phyloP scores from a whole-genome alignment of 179 eudicot genomes.

The Beta macrorhiza region DNA sequence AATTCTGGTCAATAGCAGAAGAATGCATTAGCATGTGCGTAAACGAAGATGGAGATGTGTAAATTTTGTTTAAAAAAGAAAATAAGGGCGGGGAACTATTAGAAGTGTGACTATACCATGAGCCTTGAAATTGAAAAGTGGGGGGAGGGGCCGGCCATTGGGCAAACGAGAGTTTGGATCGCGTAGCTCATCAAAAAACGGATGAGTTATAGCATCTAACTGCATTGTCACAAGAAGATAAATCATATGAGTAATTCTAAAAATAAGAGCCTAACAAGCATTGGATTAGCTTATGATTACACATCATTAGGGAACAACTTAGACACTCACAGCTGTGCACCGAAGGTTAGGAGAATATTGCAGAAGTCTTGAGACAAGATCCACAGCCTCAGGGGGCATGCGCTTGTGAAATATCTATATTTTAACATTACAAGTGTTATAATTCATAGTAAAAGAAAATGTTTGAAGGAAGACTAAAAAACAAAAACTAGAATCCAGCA shows the following conservation, averaged over 20 bases:
- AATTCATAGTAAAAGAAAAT: neutral
- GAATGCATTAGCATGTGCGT: neutral
- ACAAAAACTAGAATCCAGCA: neutral
- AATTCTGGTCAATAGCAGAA: conserved; percentile 33
- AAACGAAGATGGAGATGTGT: too few relatives aligned
- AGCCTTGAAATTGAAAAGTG: conserved; percentile 70
- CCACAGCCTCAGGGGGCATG: conserved; percentile 95
- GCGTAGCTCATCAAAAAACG: conserved; percentile 72
- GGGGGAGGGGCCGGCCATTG: conserved; percentile 69
- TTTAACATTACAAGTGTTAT: conserved; percentile 3
- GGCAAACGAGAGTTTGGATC: conserved; percentile 71
- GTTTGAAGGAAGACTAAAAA: neutral
- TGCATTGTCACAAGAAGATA: conserved; percentile 31
- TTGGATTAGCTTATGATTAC: neutral
- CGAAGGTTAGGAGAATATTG: conserved; percentile 91
- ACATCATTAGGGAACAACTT: neutral
- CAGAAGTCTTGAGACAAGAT: conserved; percentile 83
- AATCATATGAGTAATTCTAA: neutral
- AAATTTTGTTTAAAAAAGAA: neutral
- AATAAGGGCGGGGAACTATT: neutral
- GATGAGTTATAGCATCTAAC: conserved; percentile 65
- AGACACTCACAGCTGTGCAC: conserved; percentile 73
- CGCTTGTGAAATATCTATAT: conserved; percentile 87
- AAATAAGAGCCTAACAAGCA: neutral
- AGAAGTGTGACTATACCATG: conserved; percentile 41